phyloP scores from a whole-genome alignment of 2,329 filamentous ascomycete genomes.

The Apiospora kogelbergensis region DNA sequence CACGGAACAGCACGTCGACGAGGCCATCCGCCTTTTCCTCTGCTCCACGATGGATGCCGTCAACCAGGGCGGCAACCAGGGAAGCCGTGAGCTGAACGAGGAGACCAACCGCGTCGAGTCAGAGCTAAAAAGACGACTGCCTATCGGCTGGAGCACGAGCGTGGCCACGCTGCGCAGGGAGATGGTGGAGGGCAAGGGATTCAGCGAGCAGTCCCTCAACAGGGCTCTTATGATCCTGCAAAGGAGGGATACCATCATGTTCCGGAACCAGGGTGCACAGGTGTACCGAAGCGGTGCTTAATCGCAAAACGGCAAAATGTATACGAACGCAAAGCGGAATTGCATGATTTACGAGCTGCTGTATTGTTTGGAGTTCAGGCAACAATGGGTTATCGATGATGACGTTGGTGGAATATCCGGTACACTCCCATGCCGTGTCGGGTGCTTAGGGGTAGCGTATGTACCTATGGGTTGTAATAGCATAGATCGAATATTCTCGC shows the following conservation, averaged over 20 bases:
- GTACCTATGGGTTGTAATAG: not conserved
- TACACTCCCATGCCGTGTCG: not conserved
- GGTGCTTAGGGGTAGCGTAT: not conserved
- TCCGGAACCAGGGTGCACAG: constrained; percentile 73
- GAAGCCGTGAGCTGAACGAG: constrained; percentile 85
- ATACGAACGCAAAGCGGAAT: not conserved
- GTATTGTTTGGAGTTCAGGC: constrained; percentile 13
- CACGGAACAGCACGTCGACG: constrained; percentile 89
- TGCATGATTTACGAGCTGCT: constrained; percentile 11
- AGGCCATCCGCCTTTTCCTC: constrained; percentile 94
- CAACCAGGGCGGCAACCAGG: constrained; percentile 80
- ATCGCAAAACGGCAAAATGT: constrained; percentile 16
- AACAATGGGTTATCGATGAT: not conserved
- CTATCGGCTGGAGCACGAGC: constrained; percentile 94
- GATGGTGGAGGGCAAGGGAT: constrained; percentile 89
- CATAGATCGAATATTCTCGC: not conserved
- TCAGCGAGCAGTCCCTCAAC: constrained; percentile 82
- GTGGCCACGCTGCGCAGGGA: constrained; percentile 82
- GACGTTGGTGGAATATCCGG: not conserved
- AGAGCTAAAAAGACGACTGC: constrained; percentile 81
- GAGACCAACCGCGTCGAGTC: constrained; percentile 85
- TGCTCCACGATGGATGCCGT: constrained; percentile 98
- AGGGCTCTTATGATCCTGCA: constrained; percentile 84
- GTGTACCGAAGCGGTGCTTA: constrained; percentile 73
- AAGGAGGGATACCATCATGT: constrained; percentile 81